Evolutionary conservation across 2,329 filamentous ascomycete species (phyloP), one percentile per base, ranked within the genome.

Genomic region (Trichoderma sp.): DNA sequence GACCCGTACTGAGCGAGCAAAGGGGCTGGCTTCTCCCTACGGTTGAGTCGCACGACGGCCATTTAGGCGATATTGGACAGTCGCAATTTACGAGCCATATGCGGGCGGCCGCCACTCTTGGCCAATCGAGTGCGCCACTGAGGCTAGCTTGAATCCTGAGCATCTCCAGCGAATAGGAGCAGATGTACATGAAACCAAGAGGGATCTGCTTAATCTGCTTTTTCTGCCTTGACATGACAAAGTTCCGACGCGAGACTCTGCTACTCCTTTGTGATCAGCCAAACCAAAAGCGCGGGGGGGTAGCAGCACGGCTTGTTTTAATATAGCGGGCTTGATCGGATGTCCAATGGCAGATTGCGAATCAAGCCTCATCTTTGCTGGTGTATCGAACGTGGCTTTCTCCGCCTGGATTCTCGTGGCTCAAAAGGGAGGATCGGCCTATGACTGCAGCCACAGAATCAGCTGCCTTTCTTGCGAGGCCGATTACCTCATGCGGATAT

Each of bases 71-170:
- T 54, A 63, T 63, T 54, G 49, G 28, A 63, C 30, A 52, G 46
- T 63, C 59, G 59, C 59, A 63, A 30, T 63, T 63, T 51, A 52
- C 59, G 59, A 51, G 59, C 59, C 59, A 43, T n/a, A 24, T n/a
- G 39, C n/a, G 39, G 34, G 30, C 21, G 10, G n/a, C 46, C 39
- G 39, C 46, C 46, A 24, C 46, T 24, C 21, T 26, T 26, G 30
- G 30, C 59, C 59, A 61, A 61, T 61, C 30, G 59, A 52, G 34
- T 63, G 59, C 59, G 59, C 59, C 59, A 54, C 59, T 63, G 32
- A 21, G 32, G 32, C 59, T 61, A 63, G 59, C 16, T 52, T 14
- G 59, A 26, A 63, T 28, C 24, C 43, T 39, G 10, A 49, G 21
- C 39, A 32, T n/a, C 39, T 30, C 24, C 24, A 46, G 59, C 18